Evolutionary conservation across 2,329 filamentous ascomycete genomes (phyloP).

Genomic region (Aureobasidium sp.): DNA sequence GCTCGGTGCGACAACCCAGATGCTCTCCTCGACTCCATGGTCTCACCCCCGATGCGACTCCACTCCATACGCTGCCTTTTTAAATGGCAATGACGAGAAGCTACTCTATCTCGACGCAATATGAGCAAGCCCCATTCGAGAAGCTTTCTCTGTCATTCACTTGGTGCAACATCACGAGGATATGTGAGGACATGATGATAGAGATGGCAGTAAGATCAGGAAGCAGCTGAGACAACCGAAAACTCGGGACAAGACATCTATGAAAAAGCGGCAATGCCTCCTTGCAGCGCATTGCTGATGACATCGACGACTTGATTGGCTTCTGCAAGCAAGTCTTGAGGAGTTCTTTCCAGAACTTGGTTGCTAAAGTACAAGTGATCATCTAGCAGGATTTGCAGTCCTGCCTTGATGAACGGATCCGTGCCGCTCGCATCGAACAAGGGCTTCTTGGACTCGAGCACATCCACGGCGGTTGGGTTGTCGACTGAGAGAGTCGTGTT

Average conservation of each 20-base stretch:
- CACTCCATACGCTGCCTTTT: too few relatives aligned
- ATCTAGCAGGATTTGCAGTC: constrained; percentile 1
- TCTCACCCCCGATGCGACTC: too few relatives aligned
- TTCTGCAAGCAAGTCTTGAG: background rate
- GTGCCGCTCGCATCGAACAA: background rate
- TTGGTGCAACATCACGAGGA: background rate
- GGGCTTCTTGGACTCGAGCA: background rate
- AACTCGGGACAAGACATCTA: background rate
- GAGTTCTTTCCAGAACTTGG: background rate
- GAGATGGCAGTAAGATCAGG: background rate
- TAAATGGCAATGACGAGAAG: too few relatives aligned
- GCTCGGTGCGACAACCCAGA: too few relatives aligned
- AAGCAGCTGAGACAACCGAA: too few relatives aligned
- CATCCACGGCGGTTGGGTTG: background rate
- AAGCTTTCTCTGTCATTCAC: too few relatives aligned
- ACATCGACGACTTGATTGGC: background rate
- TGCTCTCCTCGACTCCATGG: too few relatives aligned
- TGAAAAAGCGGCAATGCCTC: background rate
- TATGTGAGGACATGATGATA: background rate
- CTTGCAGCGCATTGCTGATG: constrained; percentile 4
- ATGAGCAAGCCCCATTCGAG: too few relatives aligned
- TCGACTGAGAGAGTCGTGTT: constrained; percentile 4
- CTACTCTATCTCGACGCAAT: too few relatives aligned
- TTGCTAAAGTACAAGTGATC: constrained; percentile 7
- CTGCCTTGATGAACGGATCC: background rate